Base-by-base conservation (phyloP, 1,284 basidiomycete species). In the Coniophora puteana region DNA sequence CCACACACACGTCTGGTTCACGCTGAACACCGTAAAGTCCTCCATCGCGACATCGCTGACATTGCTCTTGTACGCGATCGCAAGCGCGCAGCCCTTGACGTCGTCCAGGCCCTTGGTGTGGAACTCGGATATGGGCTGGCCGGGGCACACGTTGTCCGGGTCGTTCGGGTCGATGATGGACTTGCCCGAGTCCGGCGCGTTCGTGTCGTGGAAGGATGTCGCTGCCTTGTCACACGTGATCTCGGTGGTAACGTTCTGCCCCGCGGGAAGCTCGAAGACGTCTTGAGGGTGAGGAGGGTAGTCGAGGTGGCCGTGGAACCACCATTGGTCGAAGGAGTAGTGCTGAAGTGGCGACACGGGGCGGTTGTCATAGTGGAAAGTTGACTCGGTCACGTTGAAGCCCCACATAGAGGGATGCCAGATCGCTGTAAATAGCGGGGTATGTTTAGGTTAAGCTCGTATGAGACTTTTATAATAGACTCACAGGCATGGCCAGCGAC, bases 1-100 rank as follows among this genome's bases (percentile, higher is more conserved):
- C 81, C 80, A 89, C 0, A 85, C 82, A 48, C 83, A 86, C 0
- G 75, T 79, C 23, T 83, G 78, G 58, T 87, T 87, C 22, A 83
- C 71, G 45, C 75, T 80, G 62, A 89, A 87, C n/a, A 89, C 63
- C 4, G 72, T 69, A 48, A 89, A 80, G 60, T 88, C 83, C 31
- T 72, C 73, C 0, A 82, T 84, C 51, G 76, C 57, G 11, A 88
- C 69, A 0, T 68, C 51, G 1, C 56, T 61, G 7, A 66, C 70
- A 51, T 87, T 68, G 43, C 58, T 69, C 54, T 83, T 78, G 67
- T 89, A 87, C 5, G 81, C 76, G 47, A 90, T 87, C 3, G 74
- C 80, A 26, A 89, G 63, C 4, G 70, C 78, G 51, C 83, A 84
- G 8, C 86, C 84, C 31, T 69, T 74, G 36, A 80, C 61, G 50